Evolutionary conservation across 1,139 yeast genomes (phyloP).

Genomic region (Candida frijolesensis): DNA sequence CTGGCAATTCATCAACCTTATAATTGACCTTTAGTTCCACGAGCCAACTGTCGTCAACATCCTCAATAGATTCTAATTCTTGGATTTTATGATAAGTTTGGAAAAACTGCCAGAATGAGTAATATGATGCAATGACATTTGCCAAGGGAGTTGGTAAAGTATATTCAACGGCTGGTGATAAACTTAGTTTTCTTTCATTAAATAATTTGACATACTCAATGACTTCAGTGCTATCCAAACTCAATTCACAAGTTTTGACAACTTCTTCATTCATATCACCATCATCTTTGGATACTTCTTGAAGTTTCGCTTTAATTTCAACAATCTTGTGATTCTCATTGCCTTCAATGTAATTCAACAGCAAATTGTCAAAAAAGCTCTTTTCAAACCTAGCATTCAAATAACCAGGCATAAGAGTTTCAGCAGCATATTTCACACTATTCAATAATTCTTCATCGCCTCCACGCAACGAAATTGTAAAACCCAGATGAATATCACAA

Average conservation of each 20-base stretch:
- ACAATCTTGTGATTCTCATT: constrained; percentile 17
- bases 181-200: constrained; percentile 55
- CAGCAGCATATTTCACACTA: constrained; percentile 75
- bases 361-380: constrained; percentile 57
- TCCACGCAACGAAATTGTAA: constrained; percentile 83
- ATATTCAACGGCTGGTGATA: constrained; percentile 76
- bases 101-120: constrained; percentile 37
- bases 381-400: constrained; percentile 82
- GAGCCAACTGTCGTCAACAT: constrained; percentile 26
- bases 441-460: constrained; percentile 60
- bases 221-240: constrained; percentile 35
- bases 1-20: constrained; percentile 33
- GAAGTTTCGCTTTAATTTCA: constrained; percentile 11
- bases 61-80: constrained; percentile 21
- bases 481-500: constrained; percentile 72
- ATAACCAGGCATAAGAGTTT: constrained; percentile 75
- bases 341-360: constrained; percentile 20
- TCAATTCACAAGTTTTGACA: constrained; percentile 14
- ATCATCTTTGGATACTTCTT: constrained; percentile 11
- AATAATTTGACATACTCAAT: constrained; percentile 54
- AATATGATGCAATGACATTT: constrained; percentile 58
- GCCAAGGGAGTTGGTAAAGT: constrained; percentile 64
- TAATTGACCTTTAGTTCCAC: constrained; percentile 31
- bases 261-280: constrained; percentile 12
- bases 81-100: constrained; percentile 28